Conservation (phyloP, 106 monocot species). For the Acanthochlamys bracteata region DNA sequence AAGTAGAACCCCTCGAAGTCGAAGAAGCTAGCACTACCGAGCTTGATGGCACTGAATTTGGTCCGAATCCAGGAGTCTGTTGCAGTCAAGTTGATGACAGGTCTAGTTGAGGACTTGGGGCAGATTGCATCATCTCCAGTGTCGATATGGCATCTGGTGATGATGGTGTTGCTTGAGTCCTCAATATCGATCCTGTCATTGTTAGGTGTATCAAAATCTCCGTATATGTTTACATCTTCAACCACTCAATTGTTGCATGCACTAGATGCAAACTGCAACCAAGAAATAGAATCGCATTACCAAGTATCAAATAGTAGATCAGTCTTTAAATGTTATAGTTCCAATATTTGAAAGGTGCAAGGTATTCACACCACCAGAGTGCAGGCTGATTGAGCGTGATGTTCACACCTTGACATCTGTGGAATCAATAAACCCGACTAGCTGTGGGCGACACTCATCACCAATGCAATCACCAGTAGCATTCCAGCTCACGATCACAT, state of each 20-base stretch:
- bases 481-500: constrained; percentile 99
- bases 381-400: constrained; percentile 73
- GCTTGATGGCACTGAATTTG: constrained; percentile 83
- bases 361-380: constrained; percentile 76
- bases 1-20: constrained; percentile 61
- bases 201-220: constrained; percentile 87
- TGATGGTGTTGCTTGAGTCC: constrained; percentile 91
- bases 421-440: constrained; percentile 78
- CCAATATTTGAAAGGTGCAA: neutral
- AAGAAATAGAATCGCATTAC: neutral
- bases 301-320: too few relatives aligned
- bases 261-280: constrained; percentile 79
- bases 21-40: constrained; percentile 83
- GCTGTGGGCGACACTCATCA: constrained; percentile 87
- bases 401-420: constrained; percentile 40
- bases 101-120: constrained; percentile 76
- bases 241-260: constrained; percentile 36
- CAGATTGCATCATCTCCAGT: constrained; percentile 97
- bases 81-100: constrained; percentile 62
- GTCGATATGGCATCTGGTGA: constrained; percentile 77
- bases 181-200: constrained; percentile 95
- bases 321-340: neutral
- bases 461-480: constrained; percentile 61
- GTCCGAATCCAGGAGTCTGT: constrained; percentile 86
- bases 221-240: constrained; percentile 58